Percentiles rank a stretch among this genome's conserved stretches.
These are phyloP conservation scores for Pichia paraexigua DNA, from an alignment of 805 yeast genomes.

Conservation along the genomic window DNA sequence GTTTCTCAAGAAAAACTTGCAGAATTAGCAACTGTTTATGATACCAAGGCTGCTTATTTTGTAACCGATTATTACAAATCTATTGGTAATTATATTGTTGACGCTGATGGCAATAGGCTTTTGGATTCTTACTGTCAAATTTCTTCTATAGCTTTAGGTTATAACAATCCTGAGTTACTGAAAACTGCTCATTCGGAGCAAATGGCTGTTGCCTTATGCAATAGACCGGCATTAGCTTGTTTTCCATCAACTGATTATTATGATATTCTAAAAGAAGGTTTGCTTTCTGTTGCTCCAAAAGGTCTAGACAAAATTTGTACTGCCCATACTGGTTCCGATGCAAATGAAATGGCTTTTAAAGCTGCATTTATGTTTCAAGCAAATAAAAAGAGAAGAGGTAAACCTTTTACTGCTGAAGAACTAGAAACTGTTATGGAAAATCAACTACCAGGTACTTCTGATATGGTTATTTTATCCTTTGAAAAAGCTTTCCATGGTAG, in stretches of 20 bases:
- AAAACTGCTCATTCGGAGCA: constrained; percentile 50
- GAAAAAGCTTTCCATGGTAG: constrained; percentile 52
- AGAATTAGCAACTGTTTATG: constrained; percentile 42
- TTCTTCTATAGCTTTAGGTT: constrained; percentile 63
- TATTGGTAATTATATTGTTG: constrained; percentile 55
- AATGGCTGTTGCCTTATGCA: constrained; percentile 57
- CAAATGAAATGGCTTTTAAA: constrained; percentile 63
- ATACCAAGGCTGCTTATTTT: constrained; percentile 55
- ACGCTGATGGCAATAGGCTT: constrained; percentile 54
- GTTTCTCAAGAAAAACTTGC: constrained; percentile 31
- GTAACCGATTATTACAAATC: constrained; percentile 59
- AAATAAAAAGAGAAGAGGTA: constrained; percentile 38
- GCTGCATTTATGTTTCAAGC: constrained; percentile 64
- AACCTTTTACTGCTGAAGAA: constrained; percentile 40
- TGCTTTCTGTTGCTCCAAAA: constrained; percentile 57
- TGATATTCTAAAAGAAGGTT: constrained; percentile 36
- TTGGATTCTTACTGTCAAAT: constrained; percentile 68
- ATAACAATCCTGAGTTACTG: constrained; percentile 58
- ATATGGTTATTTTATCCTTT: constrained; percentile 45
- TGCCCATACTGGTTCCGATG: constrained; percentile 60
- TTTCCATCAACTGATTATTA: constrained; percentile 54
- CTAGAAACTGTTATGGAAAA: constrained; percentile 42
- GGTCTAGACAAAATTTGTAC: constrained; percentile 57
- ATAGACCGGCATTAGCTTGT: constrained; percentile 63
- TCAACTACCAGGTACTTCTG: constrained; percentile 44